A percentile compares a stretch with the other conserved stretches of the same genome.
phyloP scores from a whole-genome alignment of 176 grass and related monocot genomes.

The Tillandsia fasciculata region DNA sequence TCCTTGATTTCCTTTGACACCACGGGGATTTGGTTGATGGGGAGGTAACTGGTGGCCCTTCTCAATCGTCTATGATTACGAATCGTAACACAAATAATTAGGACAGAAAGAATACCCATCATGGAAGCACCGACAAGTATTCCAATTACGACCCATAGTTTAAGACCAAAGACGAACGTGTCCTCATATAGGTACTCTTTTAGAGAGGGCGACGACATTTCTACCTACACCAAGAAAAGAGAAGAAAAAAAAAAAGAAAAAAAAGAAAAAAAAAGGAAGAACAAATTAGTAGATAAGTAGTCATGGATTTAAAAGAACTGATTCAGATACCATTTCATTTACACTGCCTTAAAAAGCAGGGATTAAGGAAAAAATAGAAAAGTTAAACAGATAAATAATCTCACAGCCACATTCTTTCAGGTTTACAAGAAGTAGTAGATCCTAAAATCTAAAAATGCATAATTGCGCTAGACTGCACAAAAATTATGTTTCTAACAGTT shows the following conservation, averaged over 20 bases:
- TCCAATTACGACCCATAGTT: slow-evolving; percentile 93
- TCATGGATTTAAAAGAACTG: too few species aligned
- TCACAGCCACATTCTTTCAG: too few species aligned
- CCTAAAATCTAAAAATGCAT: too few species aligned
- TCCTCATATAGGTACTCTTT: slow-evolving; percentile 72
- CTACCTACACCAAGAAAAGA: slow-evolving; percentile 20
- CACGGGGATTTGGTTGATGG: slow-evolving; percentile 54
- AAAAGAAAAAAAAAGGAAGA: not conserved
- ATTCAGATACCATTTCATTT: too few species aligned
- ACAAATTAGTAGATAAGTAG: too few species aligned
- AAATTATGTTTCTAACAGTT: too few species aligned
- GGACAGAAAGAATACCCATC: slow-evolving; percentile 55
- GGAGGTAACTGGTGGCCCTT: slow-evolving; percentile 37
- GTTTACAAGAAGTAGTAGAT: too few species aligned
- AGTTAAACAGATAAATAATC: too few species aligned
- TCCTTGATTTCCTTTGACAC: slow-evolving; percentile 86
- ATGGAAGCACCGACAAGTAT: slow-evolving; percentile 67
- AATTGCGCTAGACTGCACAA: too few species aligned
- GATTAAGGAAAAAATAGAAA: too few species aligned
- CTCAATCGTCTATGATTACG: slow-evolving; percentile 39
- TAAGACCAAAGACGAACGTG: slow-evolving; percentile 75
- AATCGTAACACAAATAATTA: slow-evolving; percentile 56
- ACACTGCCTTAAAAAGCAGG: too few species aligned
- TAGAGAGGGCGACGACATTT: slow-evolving; percentile 72
- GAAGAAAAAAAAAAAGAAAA: too few species aligned